Base-by-base conservation (phyloP, 257 asterid genomes). In the Solanum rostratum region DNA sequence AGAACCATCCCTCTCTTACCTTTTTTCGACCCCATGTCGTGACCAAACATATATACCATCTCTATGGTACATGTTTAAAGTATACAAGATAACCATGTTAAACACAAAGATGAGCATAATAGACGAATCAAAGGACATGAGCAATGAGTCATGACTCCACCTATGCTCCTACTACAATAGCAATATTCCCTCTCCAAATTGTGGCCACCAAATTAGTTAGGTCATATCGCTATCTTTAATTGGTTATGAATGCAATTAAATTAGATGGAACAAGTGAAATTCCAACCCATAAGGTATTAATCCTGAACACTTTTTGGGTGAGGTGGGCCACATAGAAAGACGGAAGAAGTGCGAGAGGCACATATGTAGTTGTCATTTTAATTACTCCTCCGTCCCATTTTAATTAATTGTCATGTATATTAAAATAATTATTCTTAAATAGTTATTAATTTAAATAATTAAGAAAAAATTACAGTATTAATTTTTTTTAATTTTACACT, bases 91-190 rank as follows among this genome's bases (percentile, higher is more conserved):
- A 78, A 50, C 63, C 14, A 50, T 50, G 63, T 78, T 16, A 15
- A 27, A 49, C 45, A 49, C 29, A 27, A 76, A 76, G 62, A 62
- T 16, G 27, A 66, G 15, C 50, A 8, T 68, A 15, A 18, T 30
- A 1, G 3, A 29, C 9, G 16, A 24, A 50, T 78, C 24, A 27
- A 78, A 78, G 16, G 45, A 76, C 82, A 76, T 76, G 10, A 15
- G 13, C 60, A 49, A 76, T 49, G 76, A 15, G 82, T 78, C 29
- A 78, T 29, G 63, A 78, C 46, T 50, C 63, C 46, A 78, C 29
- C 82, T 76, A 41, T 59, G 60, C 59, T 85, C 87, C 86, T 87
- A 87, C 86, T 87, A 85, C 86, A 89, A 43, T 43, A 43, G 24
- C 43, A 7, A 30, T 66, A 24, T 49, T 27, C 27, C 53, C 49